These are phyloP conservation scores for Rhodotorula sp. DNA, from an alignment of 1,284 basidiomycete species.

Conservation along the genomic window DNA sequence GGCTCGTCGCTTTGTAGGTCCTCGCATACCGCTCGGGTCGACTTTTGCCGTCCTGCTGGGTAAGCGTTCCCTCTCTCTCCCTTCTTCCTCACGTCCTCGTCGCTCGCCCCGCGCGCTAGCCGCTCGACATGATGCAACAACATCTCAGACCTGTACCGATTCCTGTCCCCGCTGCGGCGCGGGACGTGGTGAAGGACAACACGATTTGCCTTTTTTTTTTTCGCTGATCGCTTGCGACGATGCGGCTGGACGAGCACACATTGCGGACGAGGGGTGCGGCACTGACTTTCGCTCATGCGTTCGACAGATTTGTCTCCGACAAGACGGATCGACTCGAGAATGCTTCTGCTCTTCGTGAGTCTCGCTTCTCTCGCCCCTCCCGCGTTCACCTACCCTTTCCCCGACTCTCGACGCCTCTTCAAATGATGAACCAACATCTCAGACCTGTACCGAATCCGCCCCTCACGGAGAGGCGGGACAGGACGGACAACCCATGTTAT, in stretches of 20 bases:
- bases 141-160: conserved; percentile 35
- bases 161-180: conserved; percentile 32
- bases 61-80: too few species aligned
- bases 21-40: too few species aligned
- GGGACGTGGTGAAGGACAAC: conserved; percentile 29
- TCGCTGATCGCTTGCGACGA: too few species aligned
- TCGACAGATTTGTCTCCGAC: too few species aligned
- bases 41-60: too few species aligned
- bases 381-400: too few species aligned
- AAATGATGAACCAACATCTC: conserved; percentile 22
- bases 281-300: too few species aligned
- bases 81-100: too few species aligned
- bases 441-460: conserved; percentile 38
- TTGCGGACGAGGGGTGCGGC: too few species aligned
- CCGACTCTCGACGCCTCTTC: background rate
- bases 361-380: background rate
- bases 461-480: conserved; percentile 21
- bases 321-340: too few species aligned
- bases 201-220: conserved; percentile 52
- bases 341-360: background rate
- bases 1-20: too few species aligned
- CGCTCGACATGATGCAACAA: conserved; percentile 11
- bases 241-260: too few species aligned
- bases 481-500: conserved; percentile 46
- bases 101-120: background rate